Base-by-base conservation (phyloP, 169 alveolate genomes). In the Eimeria tenella region DNA sequence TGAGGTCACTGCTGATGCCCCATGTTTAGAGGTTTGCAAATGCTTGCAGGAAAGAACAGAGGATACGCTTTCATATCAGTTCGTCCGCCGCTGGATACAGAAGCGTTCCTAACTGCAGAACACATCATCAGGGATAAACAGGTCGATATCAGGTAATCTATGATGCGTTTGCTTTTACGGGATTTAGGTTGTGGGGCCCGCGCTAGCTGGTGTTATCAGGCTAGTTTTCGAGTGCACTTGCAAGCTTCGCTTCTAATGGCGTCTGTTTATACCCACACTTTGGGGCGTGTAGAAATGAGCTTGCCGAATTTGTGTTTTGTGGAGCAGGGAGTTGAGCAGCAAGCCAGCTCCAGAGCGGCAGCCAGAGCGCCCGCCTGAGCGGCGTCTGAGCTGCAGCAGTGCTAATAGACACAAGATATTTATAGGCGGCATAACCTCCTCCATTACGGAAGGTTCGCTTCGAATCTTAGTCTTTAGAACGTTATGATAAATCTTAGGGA, bases 301-400 rank as follows among this genome's bases (percentile, higher is more conserved):
- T 42, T 83, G 42, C 60, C 7, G 49, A 31, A 0, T 62, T 60
- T 83, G 79, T 83, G 81, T 3, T 25, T 62, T 83, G 63, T 83
- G 79, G 74, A 17, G 3, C 63, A 83, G 91, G 91, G 91, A 84
- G 25, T 50, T 84, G 49, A 60, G 81, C 9, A 84, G 92, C 92
- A 84, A 84, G 65, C 92, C 92, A n/a, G 75, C 82, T 1, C 81
- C 92, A 63, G 92, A 84, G 82, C 19, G 92, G 52, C 92, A 84
- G 68, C 65, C 92, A 1, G 92, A 84, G 73, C 49, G 92, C 62
- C 68, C 19, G 50, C 92, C 92, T 11, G 92, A 84, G 79, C 49
- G 92, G 70, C 92, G 92, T 31, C 21, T 84, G 81, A 84, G 82
- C 53, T 21, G 82, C 81, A 84, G 92, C 92, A 84, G 79, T 53